Evolutionary conservation across 2,329 filamentous ascomycete genomes (phyloP).

Genomic region (Claviceps humidiphila): DNA sequence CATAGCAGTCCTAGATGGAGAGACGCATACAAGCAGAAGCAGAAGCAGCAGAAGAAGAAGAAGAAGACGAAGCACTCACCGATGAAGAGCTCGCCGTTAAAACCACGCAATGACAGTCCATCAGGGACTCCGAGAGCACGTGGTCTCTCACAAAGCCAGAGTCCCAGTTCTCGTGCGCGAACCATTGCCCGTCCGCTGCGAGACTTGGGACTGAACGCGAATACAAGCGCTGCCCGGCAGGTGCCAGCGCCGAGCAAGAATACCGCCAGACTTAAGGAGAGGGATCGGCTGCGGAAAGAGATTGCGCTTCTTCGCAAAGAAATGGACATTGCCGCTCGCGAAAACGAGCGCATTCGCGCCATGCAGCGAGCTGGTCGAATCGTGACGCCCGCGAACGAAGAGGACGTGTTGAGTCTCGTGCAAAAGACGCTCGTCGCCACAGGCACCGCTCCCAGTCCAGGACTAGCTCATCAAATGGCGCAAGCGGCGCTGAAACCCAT

Average conservation of each 20-base stretch:
- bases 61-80: conserved; percentile 12
- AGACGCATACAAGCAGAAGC: conserved; percentile 20
- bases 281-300: conserved; percentile 41
- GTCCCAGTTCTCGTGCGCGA: not conserved
- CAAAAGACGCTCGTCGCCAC: conserved; percentile 25
- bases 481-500: conserved; percentile 37
- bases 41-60: conserved; percentile 8
- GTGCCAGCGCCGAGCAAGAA: conserved; percentile 28
- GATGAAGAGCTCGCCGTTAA: conserved; percentile 36
- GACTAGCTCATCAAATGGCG: conserved; percentile 28
- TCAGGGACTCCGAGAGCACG: conserved; percentile 3
- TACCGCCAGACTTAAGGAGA: conserved; percentile 35
- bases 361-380: conserved; percentile 26
- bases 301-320: conserved; percentile 45
- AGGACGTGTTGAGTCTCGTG: conserved; percentile 28
- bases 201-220: conserved; percentile 5
- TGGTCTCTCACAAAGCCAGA: conserved; percentile 1
- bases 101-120: conserved; percentile 25
- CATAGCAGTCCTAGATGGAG: conserved; percentile 42
- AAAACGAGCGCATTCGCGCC: conserved; percentile 40
- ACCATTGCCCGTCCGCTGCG: conserved; percentile 1
- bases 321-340: conserved; percentile 40
- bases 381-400: conserved; percentile 20
- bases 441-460: conserved; percentile 15
- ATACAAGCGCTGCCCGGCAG: conserved; percentile 26